Percentiles rank a stretch among this genome's conserved stretches.
These are phyloP conservation scores for Tardiomyces depauwii DNA, from an alignment of 1,139 yeast species.

Conservation along the genomic window DNA sequence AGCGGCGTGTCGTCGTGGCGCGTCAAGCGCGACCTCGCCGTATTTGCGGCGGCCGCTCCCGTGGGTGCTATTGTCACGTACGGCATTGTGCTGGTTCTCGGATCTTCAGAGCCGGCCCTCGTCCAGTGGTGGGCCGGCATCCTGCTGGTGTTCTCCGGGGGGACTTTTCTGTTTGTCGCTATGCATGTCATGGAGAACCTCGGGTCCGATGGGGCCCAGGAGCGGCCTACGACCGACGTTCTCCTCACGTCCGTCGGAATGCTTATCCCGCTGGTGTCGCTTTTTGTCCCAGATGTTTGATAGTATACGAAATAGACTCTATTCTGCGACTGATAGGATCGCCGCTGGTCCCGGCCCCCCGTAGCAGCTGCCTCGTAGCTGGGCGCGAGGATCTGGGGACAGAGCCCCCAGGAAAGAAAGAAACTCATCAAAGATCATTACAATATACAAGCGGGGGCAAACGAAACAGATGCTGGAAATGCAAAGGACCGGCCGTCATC, in stretches of 20 bases:
- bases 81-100: conserved; percentile 22
- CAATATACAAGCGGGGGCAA: no score
- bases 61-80: conserved; percentile 39
- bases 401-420: no score
- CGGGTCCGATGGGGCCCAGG: conserved; percentile 3
- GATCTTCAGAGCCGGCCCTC: conserved; percentile 5
- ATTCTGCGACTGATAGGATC: no score
- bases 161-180: conserved; percentile 63
- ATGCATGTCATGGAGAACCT: conserved; percentile 36
- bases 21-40: conserved; percentile 33
- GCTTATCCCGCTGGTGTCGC: conserved; percentile 23
- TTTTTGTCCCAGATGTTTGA: conserved; percentile 21
- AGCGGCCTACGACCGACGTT: conserved; percentile 6
- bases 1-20: conserved; percentile 18
- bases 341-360: no score
- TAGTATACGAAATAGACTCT: no score
- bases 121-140: conserved; percentile 38
- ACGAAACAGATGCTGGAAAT: no score
- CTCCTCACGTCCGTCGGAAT: conserved; percentile 21
- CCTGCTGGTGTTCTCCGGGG: conserved; percentile 52
- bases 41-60: conserved; percentile 46
- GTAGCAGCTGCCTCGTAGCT: no score
- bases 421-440: no score
- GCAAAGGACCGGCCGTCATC: no score
- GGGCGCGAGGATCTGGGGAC: no score